A percentile compares a stretch with the other conserved stretches of the same genome.
Conservation (phyloP, 495 filamentous ascomycete genomes). For the Rhypophila decipiens region DNA sequence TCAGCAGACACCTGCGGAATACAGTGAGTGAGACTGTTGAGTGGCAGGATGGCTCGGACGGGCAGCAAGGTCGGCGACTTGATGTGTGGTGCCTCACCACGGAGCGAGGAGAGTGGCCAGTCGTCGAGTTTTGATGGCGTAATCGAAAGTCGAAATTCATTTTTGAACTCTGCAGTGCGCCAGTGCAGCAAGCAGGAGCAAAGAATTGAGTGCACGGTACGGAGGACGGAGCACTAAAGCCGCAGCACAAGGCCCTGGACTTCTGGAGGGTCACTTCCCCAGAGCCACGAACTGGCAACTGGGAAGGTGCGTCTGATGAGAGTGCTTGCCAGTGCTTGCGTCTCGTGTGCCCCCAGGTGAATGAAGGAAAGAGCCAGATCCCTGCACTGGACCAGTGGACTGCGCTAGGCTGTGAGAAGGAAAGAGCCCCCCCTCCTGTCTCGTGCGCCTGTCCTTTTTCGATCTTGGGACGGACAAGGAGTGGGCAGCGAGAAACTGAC, state of each 20-base stretch:
- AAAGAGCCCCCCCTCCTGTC: background rate
- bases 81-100: background rate
- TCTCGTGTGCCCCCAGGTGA: no score
- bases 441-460: background rate
- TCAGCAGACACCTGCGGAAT: no score
- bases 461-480: background rate
- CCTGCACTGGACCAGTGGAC: no score
- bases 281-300: no score
- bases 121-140: constrained; percentile 23
- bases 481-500: background rate
- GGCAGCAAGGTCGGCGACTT: background rate
- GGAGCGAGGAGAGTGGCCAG: constrained; percentile 7
- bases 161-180: constrained; percentile 11
- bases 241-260: background rate
- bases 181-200: background rate
- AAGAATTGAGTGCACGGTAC: background rate
- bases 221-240: background rate
- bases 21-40: no score
- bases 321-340: background rate
- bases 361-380: background rate
- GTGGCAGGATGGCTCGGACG: no score
- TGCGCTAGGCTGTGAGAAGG: no score
- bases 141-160: constrained; percentile 20
- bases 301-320: no score
- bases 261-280: no score